Evolutionary conservation across 2,329 filamentous ascomycete genomes (phyloP), one percentile per base, ranked within the genome.

Genomic region (Monilinia vaccinii-corymbosi): DNA sequence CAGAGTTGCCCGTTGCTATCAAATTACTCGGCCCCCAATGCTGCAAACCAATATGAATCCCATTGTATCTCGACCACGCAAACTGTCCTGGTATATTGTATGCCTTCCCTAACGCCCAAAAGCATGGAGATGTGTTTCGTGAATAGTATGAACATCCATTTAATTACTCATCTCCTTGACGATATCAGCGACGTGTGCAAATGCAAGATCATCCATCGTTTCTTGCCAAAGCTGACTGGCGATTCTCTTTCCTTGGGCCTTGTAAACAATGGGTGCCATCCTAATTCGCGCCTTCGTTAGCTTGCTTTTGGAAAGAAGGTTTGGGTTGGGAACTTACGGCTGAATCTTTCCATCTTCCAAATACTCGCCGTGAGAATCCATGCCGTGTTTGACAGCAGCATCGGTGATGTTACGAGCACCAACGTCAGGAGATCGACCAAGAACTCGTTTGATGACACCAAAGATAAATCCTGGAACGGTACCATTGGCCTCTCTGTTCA

Each of bases 171-270:
- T 14, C 4, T 58, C 45, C 31, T 25, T 28, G 14, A 58, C 11
- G 11, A 58, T 49, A 31, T 50, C 45, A 18, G 36, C 56, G 2
- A 42, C 45, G 28, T 42, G 13, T 51, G 61, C 61, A 56, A 61
- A 63, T 21, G 58, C 44, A 7, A 63, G 42, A 48, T 63, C 61
- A 21, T 32, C 58, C 61, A 61, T 61, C 21, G 55, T 58, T 38
- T 61, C 61, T 56, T 61, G 16, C 58, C 55, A 63, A 10, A 61
- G 58, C 18, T 38, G 31, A 11, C 45, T 28, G 5, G 44, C 42
- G 16, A 58, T 18, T 16, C 32, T 40, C 7, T 45, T 40, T 14
- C 40, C 53, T 32, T 58, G 42, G 6, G 25, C 21, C 31, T 38
- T 58, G 40, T 60, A 62, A 21, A 61, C 34, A n/a, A 58, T 48